Evolutionary conservation across 805 yeast genomes (phyloP).

Genomic region (Hanseniaspora guilliermondii): DNA sequence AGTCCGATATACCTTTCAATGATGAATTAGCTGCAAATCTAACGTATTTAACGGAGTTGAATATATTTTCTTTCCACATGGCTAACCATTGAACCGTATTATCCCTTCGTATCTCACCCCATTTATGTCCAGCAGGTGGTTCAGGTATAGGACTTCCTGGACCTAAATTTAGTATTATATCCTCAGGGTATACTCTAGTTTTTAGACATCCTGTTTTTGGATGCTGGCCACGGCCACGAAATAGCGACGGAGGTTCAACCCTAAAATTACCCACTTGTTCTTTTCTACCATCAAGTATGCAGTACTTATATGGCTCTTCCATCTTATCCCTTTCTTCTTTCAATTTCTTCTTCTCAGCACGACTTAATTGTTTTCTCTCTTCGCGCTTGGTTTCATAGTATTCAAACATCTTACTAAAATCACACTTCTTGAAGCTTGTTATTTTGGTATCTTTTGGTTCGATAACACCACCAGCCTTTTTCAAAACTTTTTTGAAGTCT

Average conservation of each 20-base stretch:
- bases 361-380: conserved; percentile 54
- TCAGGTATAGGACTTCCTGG: conserved; percentile 58
- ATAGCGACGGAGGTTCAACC: conserved; percentile 92
- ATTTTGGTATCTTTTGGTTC: conserved; percentile 32
- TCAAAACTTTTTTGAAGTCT: conserved; percentile 59
- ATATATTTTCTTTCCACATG: conserved; percentile 90
- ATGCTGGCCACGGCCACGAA: conserved; percentile 93
- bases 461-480: conserved; percentile 55
- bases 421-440: conserved; percentile 53
- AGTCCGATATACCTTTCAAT: conserved; percentile 81
- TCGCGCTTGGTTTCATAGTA: conserved; percentile 59
- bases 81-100: conserved; percentile 91
- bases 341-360: conserved; percentile 62
- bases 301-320: conserved; percentile 73
- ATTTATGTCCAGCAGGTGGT: conserved; percentile 75
- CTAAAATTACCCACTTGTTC: conserved; percentile 90
- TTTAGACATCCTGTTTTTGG: conserved; percentile 90
- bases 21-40: conserved; percentile 84
- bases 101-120: conserved; percentile 87
- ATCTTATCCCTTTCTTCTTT: conserved; percentile 59
- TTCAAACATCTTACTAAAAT: conserved; percentile 61
- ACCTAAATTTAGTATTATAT: conserved; percentile 72
- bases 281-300: conserved; percentile 72
- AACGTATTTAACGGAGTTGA: conserved; percentile 74
- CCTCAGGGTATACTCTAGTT: conserved; percentile 78